Percentiles rank a stretch among this genome's conserved stretches.
Conservation (phyloP, 805 yeast species). For the Wickerhamomyces queroliae region DNA sequence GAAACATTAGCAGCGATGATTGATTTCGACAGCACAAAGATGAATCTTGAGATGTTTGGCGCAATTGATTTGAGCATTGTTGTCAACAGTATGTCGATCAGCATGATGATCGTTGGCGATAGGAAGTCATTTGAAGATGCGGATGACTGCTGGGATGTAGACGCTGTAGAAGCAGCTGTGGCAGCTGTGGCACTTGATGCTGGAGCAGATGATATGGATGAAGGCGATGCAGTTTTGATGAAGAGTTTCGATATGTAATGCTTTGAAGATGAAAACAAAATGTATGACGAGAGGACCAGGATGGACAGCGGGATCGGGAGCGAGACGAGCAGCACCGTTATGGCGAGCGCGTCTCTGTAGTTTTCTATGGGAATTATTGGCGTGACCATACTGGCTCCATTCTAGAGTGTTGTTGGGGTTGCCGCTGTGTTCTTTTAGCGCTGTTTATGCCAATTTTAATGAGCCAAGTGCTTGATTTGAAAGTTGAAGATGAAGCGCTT, state of each 20-base stretch:
- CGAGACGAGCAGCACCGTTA: constrained; percentile 16
- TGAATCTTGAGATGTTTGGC: constrained; percentile 17
- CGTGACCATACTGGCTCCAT: constrained; percentile 1
- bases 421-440: too few relatives aligned
- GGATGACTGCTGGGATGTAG: neutral
- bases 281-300: constrained; percentile 10
- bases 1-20: constrained; percentile 15
- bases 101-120: constrained; percentile 6
- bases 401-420: too few relatives aligned
- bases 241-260: constrained; percentile 10
- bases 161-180: neutral
- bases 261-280: constrained; percentile 15
- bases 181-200: neutral
- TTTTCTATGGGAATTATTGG: constrained; percentile 16
- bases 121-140: neutral
- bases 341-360: constrained; percentile 19
- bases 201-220: neutral
- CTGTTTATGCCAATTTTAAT: too few relatives aligned
- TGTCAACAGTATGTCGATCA: constrained; percentile 15
- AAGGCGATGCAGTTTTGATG: neutral
- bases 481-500: too few relatives aligned
- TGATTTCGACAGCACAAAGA: constrained; percentile 18
- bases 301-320: constrained; percentile 19
- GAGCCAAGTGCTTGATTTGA: too few relatives aligned
- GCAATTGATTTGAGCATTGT: constrained; percentile 12